Base-by-base conservation (phyloP, 768 basidiomycete species). In the Lentinula lateritia region DNA sequence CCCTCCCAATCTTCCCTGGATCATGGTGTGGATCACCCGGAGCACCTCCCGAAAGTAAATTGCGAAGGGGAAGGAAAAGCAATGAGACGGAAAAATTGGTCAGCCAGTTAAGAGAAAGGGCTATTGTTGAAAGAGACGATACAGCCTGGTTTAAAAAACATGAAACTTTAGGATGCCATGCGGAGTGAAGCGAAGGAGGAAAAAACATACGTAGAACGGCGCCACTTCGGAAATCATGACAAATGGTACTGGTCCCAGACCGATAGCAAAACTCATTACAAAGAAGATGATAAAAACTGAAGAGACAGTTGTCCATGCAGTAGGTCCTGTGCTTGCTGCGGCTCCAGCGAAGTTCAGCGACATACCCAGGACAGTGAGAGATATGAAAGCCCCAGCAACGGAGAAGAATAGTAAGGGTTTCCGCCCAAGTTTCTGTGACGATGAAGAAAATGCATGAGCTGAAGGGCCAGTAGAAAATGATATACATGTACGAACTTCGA, bases 211-310 rank as follows among this genome's bases (percentile, higher is more conserved):
- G 67, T 89, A 82, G 54, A 82, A 72, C 1, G 93, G 93, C 2
- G 94, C 89, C 20, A 97, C 85, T 69, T 98, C 95, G 15, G 94
- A 87, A 36, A 96, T 87, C 72, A 98, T 87, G 42, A 98, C 86
- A 69, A 95, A 98, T 0, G 96, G 95, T 38, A 98, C 76, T 1
- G 96, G 95, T 0, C 96, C 96, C 16, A 98, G 80, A 2, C 95
- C 96, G 38, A 90, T 74, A 1, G 95, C 92, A 72, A 95, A 98
- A 54, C 68, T 90, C 92, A 87, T 91, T 41, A 95, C 86, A 70
- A 96, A 95, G 3, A 83, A 79, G 48, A 91, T 71, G 59, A 95
- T 91, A 2, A 89, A 83, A 34, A 90, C 68, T 62, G 90, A 93
- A 12, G 90, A 83, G 18, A 93, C 66, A 15, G 79, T 74, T 23